Conservation (phyloP, 495 filamentous ascomycete genomes). For the Monascus purpureus region DNA sequence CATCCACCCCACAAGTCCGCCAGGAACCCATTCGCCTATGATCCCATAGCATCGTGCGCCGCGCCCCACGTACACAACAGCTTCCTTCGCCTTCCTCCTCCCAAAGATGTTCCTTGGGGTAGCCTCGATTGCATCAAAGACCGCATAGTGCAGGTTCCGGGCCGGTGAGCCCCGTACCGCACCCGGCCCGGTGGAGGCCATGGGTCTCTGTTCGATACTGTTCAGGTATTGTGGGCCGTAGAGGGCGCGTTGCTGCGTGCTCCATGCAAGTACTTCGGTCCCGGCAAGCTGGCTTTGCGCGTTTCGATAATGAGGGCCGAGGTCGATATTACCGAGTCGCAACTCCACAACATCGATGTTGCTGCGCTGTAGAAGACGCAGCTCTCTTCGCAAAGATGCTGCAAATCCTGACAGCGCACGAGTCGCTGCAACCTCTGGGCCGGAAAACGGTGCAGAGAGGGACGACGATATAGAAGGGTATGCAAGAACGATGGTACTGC, state of each 20-base stretch:
- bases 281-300: slow-evolving; percentile 29
- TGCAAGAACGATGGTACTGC: slow-evolving; percentile 57
- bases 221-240: slow-evolving; percentile 30
- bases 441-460: slow-evolving; percentile 70
- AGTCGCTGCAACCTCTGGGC: slow-evolving; percentile 64
- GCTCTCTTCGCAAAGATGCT: slow-evolving; percentile 58
- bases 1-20: slow-evolving; percentile 74
- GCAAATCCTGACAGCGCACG: slow-evolving; percentile 72
- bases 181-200: slow-evolving; percentile 27
- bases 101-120: slow-evolving; percentile 24
- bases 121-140: slow-evolving; percentile 71
- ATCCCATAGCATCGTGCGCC: slow-evolving; percentile 74
- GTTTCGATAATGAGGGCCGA: slow-evolving; percentile 29
- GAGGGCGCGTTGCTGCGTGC: slow-evolving; percentile 32
- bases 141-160: slow-evolving; percentile 63
- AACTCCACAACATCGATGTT: slow-evolving; percentile 68
- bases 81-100: slow-evolving; percentile 20
- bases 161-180: slow-evolving; percentile 49
- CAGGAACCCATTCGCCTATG: slow-evolving; percentile 72
- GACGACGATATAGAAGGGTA: slow-evolving; percentile 76
- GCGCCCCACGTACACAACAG: slow-evolving; percentile 59
- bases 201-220: slow-evolving; percentile 29
- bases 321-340: slow-evolving; percentile 77
- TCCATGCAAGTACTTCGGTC: slow-evolving; percentile 55
- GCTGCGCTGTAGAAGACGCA: slow-evolving; percentile 31